A percentile compares a stretch with the other conserved stretches of the same genome.
phyloP scores from a whole-genome alignment of 1,284 basidiomycete genomes.

The Calocybe gambosa region DNA sequence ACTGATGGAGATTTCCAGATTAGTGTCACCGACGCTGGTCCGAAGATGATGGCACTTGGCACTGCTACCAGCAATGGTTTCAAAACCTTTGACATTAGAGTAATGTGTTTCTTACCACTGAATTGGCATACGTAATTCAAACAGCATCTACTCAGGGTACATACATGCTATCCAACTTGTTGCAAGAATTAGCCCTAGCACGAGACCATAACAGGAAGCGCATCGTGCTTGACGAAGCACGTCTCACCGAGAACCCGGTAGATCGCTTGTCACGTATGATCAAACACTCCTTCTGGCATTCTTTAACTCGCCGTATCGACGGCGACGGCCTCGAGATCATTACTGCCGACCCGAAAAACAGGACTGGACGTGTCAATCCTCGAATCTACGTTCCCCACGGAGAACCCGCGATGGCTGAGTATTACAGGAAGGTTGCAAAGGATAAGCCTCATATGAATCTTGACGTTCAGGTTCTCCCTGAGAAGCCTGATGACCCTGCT shows the following conservation, averaged over 20 bases:
- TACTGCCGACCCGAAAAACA: conserved; percentile 94
- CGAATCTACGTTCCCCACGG: conserved; percentile 92
- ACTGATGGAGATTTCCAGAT: conserved; percentile 98
- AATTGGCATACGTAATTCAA: not conserved
- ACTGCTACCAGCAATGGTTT: conserved; percentile 97
- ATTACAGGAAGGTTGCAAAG: conserved; percentile 78
- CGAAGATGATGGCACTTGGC: conserved; percentile 92
- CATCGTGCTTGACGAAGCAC: conserved; percentile 96
- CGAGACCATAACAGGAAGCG: conserved; percentile 92
- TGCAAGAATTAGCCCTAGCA: conserved; percentile 97
- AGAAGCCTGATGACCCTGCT: conserved; percentile 76
- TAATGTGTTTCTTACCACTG: conserved; percentile 34
- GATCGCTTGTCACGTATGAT: conserved; percentile 98
- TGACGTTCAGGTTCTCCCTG: conserved; percentile 85
- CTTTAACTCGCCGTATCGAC: conserved; percentile 93
- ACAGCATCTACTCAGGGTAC: conserved; percentile 59
- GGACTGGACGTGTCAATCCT: conserved; percentile 79
- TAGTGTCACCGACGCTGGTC: conserved; percentile 93
- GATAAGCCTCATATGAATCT: conserved; percentile 89
- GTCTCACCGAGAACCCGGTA: conserved; percentile 95
- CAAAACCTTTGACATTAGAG: conserved; percentile 93
- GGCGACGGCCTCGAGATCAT: conserved; percentile 96
- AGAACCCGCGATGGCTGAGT: conserved; percentile 90
- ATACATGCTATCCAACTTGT: conserved; percentile 98
- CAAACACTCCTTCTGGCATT: conserved; percentile 97